A percentile compares a stretch with the other conserved stretches of the same genome.
Evolutionary conservation across 2,329 filamentous ascomycete species (phyloP).

Genomic region (Colletotrichum sp.): DNA sequence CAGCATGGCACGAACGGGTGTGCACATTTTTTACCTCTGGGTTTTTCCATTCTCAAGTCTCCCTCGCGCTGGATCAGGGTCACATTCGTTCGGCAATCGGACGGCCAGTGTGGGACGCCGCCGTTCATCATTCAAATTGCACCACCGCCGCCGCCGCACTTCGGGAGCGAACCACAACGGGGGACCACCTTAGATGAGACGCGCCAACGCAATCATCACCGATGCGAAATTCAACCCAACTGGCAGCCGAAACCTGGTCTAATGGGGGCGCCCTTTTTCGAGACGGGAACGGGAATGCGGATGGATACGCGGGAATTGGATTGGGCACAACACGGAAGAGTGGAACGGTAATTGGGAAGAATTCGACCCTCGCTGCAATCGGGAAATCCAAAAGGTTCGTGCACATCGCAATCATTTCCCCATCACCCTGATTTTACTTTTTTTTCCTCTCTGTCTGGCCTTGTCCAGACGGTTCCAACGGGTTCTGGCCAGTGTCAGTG

Average conservation of each 20-base stretch:
- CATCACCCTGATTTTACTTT: background rate
- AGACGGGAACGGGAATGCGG: background rate
- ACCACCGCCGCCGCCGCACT: background rate
- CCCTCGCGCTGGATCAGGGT: background rate
- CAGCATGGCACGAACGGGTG: background rate
- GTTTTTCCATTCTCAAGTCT: background rate
- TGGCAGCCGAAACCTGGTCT: background rate
- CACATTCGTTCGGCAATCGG: slow-evolving; percentile 1
- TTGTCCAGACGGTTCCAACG: background rate
- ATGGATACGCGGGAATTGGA: background rate
- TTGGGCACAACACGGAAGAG: background rate
- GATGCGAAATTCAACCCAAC: background rate
- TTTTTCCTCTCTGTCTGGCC: background rate
- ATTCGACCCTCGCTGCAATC: background rate
- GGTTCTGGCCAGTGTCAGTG: background rate
- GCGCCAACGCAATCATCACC: slow-evolving; percentile 1
- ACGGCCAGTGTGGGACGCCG: background rate
- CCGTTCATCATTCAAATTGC: background rate
- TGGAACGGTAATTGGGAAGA: background rate
- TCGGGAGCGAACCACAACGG: background rate
- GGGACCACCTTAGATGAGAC: slow-evolving; percentile 2
- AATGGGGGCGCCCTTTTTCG: background rate
- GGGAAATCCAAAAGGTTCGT: background rate
- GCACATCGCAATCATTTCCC: background rate
- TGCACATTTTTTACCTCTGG: background rate